phyloP scores from a whole-genome alignment of 1,139 yeast genomes.

The Candida tetrigidarum region DNA sequence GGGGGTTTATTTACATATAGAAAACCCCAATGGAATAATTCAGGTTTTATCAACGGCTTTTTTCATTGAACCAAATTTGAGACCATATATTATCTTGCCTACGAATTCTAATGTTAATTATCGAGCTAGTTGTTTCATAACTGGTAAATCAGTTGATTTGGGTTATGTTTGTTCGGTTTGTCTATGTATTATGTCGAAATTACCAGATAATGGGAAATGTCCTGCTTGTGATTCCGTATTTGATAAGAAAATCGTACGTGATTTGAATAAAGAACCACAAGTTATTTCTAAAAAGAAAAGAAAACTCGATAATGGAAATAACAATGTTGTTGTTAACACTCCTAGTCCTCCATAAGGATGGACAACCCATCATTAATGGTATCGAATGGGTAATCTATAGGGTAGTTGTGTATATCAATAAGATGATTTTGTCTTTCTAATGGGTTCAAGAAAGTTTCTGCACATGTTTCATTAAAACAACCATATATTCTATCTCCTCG shows the following conservation, averaged over 20 bases:
- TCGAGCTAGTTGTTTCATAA: slow-evolving; percentile 90
- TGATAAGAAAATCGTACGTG: slow-evolving; percentile 51
- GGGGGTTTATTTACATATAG: slow-evolving; percentile 81
- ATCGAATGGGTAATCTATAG: slow-evolving; percentile 42
- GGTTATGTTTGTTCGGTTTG: slow-evolving; percentile 98
- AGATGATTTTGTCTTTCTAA: slow-evolving; percentile 49
- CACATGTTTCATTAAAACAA: slow-evolving; percentile 46
- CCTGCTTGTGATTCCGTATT: slow-evolving; percentile 57
- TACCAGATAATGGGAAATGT: slow-evolving; percentile 57
- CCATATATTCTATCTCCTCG: slow-evolving; percentile 41
- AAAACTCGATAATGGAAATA: slow-evolving; percentile 25
- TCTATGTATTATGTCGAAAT: slow-evolving; percentile 74
- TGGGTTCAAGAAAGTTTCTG: slow-evolving; percentile 33
- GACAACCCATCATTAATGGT: slow-evolving; percentile 34
- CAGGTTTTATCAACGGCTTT: slow-evolving; percentile 69
- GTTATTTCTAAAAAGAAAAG: slow-evolving; percentile 47
- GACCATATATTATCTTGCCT: slow-evolving; percentile 78
- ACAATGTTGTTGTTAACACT: no score
- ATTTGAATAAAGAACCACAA: slow-evolving; percentile 55
- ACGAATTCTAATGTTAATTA: slow-evolving; percentile 89
- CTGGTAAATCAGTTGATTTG: slow-evolving; percentile 86
- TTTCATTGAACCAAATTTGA: slow-evolving; percentile 80
- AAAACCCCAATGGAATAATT: slow-evolving; percentile 76
- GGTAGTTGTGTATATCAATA: slow-evolving; percentile 54
- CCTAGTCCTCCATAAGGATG: background rate